Conservation (phyloP, 2,329 filamentous ascomycete species). For the Fusarium napiforme region DNA sequence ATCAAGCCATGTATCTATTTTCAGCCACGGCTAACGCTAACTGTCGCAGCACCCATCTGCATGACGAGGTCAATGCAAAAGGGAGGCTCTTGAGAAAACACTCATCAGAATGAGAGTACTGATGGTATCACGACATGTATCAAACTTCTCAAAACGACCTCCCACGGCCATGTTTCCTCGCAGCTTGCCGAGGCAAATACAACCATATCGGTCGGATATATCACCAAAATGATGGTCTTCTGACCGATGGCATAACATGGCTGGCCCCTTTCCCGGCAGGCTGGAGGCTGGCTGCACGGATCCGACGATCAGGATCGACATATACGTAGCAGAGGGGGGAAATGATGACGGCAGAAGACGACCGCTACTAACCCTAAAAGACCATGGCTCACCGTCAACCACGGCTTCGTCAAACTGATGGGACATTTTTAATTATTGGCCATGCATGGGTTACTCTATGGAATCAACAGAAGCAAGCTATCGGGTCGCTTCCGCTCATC, state of each 20-base stretch:
- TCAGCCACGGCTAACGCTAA: constrained; percentile 10
- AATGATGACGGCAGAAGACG: constrained; percentile 39
- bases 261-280: constrained; percentile 36
- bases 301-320: constrained; percentile 46
- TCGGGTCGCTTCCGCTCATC: constrained; percentile 32
- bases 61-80: not conserved
- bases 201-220: constrained; percentile 17
- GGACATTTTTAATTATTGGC: constrained; percentile 9
- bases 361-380: constrained; percentile 25
- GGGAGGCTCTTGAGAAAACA: not conserved
- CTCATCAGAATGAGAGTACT: not conserved
- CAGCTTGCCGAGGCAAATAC: constrained; percentile 17
- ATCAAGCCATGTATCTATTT: constrained; percentile 21
- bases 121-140: not conserved
- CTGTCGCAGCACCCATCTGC: constrained; percentile 2
- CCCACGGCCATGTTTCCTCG: constrained; percentile 1
- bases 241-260: constrained; percentile 23
- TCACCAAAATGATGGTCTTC: constrained; percentile 21
- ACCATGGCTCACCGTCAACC: constrained; percentile 34
- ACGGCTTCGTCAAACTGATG: constrained; percentile 1
- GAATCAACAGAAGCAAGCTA: constrained; percentile 33
- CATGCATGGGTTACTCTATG: constrained; percentile 6
- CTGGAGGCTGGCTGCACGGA: constrained; percentile 41
- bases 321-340: constrained; percentile 27
- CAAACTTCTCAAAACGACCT: constrained; percentile 1